These are phyloP conservation scores for Rhododendron mucronatum DNA, from an alignment of 148 eudicot species.

Conservation along the genomic window DNA sequence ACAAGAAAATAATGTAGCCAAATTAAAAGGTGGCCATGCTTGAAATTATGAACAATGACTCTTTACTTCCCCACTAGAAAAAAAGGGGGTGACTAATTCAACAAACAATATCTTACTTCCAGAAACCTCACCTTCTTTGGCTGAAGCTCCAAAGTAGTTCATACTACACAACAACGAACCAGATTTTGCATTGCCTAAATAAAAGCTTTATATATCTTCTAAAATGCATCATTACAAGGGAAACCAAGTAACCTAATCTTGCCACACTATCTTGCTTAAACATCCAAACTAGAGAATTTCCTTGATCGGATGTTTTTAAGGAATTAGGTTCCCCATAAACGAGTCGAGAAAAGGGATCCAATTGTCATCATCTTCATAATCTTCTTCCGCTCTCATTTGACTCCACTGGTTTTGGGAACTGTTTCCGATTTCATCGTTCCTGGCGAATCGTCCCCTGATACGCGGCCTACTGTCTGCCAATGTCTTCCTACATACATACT, in stretches of 20 bases:
- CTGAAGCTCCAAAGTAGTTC: neutral
- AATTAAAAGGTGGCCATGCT: neutral
- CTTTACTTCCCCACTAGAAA: neutral
- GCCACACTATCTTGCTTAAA: neutral
- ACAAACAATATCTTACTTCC: neutral
- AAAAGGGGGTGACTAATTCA: neutral
- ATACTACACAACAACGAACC: neutral
- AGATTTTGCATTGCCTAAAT: neutral
- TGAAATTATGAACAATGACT: neutral
- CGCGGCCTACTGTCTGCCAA: slow-evolving; percentile 89
- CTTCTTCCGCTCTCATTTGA: slow-evolving; percentile 29
- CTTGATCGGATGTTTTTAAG: slow-evolving; percentile 3
- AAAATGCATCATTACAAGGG: neutral
- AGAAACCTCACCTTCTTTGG: neutral
- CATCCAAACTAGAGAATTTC: slow-evolving; percentile 1
- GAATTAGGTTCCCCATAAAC: slow-evolving; percentile 31
- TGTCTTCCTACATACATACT: slow-evolving; percentile 94
- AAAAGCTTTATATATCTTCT: neutral
- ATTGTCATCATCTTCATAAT: slow-evolving; percentile 45
- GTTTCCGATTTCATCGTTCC: slow-evolving; percentile 60
- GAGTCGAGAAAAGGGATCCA: slow-evolving; percentile 57
- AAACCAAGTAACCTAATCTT: neutral
- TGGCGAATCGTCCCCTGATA: slow-evolving; percentile 80
- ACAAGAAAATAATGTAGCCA: neutral
- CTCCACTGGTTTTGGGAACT: slow-evolving; percentile 32